These are phyloP conservation scores for Tricholoma sp. DNA, from an alignment of 768 basidiomycete species.

Conservation along the genomic window DNA sequence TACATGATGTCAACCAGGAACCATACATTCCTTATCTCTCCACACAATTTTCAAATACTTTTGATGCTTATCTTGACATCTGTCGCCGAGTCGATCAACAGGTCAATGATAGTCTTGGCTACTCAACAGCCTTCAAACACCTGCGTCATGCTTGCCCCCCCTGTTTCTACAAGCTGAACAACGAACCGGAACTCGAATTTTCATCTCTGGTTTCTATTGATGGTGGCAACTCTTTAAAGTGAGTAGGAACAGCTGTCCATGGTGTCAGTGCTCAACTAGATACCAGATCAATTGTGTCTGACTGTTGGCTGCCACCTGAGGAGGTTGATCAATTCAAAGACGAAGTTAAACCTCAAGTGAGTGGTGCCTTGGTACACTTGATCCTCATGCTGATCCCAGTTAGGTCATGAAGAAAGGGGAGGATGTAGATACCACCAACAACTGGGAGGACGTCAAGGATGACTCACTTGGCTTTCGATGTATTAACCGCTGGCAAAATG, in stretches of 20 bases:
- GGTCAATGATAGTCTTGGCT: not conserved
- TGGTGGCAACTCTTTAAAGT: too few relatives aligned
- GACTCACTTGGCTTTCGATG: not conserved
- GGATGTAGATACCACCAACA: conserved; percentile 11
- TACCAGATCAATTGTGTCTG: too few relatives aligned
- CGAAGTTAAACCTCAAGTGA: too few relatives aligned
- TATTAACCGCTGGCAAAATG: not conserved
- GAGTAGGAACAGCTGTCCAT: too few relatives aligned
- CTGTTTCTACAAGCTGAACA: not conserved
- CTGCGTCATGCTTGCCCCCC: too few relatives aligned
- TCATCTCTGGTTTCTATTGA: too few relatives aligned
- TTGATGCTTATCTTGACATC: conserved; percentile 4
- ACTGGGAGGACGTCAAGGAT: not conserved
- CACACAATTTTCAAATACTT: not conserved
- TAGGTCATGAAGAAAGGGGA: too few relatives aligned
- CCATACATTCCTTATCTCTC: not conserved
- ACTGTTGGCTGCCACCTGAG: too few relatives aligned
- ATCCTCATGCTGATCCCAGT: not conserved
- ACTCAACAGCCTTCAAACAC: not conserved
- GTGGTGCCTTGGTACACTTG: conserved; percentile 10
- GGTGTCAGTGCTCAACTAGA: too few relatives aligned
- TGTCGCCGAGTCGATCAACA: not conserved
- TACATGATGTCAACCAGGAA: too few relatives aligned
- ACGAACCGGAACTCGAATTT: too few relatives aligned
- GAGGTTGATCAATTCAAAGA: too few relatives aligned